Conservation (phyloP, 257 asterid genomes). For the Datura wrightii region DNA sequence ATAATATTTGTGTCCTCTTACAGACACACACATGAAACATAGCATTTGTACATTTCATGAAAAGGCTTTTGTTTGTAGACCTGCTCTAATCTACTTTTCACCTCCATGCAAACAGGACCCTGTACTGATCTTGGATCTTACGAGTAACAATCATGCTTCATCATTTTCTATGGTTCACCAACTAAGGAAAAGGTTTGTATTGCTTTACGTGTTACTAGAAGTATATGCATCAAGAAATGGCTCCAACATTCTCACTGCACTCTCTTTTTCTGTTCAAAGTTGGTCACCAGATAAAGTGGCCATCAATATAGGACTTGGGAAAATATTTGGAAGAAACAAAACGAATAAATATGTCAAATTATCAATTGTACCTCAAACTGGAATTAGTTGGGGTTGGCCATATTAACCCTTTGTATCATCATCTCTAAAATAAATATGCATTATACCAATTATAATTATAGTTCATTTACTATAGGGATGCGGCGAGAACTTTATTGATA, state of each 20-base stretch:
- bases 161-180: conserved; percentile 94
- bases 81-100: conserved; percentile 34
- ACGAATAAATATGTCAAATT: neutral
- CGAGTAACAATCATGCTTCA: conserved; percentile 72
- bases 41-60: neutral
- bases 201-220: conserved; percentile 1
- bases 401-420: conserved; percentile 1
- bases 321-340: neutral
- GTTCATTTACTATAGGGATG: conserved; percentile 1
- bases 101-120: conserved; percentile 66
- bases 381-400: neutral
- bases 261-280: neutral
- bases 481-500: neutral
- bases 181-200: conserved; percentile 74
- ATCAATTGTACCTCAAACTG: neutral
- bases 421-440: conserved; percentile 12
- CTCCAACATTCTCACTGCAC: neutral
- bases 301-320: neutral
- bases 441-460: neutral
- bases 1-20: neutral
- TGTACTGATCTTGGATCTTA: conserved; percentile 80
- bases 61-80: conserved; percentile 14
- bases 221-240: conserved; percentile 7
- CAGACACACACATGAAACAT: conserved; percentile 11
- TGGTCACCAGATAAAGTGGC: neutral